Evolutionary conservation across 1,284 basidiomycete species (phyloP), one percentile per base, ranked within the genome.

Genomic region (Cystobasidium slooffiae): DNA sequence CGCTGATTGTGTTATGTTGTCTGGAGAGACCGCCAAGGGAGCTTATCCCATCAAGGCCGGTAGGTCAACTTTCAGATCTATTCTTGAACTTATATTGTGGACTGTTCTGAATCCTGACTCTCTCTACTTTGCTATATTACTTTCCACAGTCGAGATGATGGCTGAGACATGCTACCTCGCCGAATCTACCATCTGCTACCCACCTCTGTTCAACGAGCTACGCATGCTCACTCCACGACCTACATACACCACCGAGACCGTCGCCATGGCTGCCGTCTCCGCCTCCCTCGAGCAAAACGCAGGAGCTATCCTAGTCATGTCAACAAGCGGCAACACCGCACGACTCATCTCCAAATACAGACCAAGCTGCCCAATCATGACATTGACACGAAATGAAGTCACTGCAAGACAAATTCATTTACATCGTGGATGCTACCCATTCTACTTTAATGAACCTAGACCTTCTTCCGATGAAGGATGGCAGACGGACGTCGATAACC

Each of bases 1-100:
- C 76, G 89, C 95, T 41, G 94, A 98, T 86, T 97, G 95, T 85
- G 94, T 98, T 83, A 98, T 98, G 94, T 86, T 98, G 83, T 97
- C 94, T 31, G 94, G 95, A 78, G 94, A 98, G 86, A 97, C 95
- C 68, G 94, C 94, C 77, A 98, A 97, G 87, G 94, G 94, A 78
- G 85, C 88, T 76, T 98, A 98, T 84, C 94, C 94, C 70, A 88
- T 95, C 81, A 89, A 94, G 83, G 94, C 96, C 74, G 93, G 92
- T 90, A 80, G 69, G 88, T 84, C 9, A 37, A 43, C 1, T 51
- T 6, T 18, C 22, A 41, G 1, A 31, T 55, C 61, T 56, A 39
- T 24, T 31, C n/a, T 8, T 62, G n/a, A 39, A 9, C 75, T 49
- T 65, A 41, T 39, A 22, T 39, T 39, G 10, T 44, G 56, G n/a